phyloP scores from a whole-genome alignment of 352 stramenopile genomes.

The Pythium monospermum region DNA sequence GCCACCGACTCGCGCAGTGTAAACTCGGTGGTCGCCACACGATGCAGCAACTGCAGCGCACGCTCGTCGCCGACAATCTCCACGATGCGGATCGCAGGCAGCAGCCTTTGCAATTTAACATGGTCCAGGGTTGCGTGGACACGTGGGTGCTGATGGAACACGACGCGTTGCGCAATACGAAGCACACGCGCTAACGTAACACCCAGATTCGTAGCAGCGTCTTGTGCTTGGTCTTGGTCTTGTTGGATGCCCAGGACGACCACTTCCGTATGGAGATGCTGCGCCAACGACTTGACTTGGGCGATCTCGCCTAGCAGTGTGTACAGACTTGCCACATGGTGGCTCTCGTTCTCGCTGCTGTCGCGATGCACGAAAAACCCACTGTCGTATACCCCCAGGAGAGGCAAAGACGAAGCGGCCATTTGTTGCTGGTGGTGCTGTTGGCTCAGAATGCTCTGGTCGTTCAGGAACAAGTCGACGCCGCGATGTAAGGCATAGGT shows the following conservation, averaged over 20 bases:
- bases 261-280: slow-evolving; percentile 45
- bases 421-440: slow-evolving; percentile 7
- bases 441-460: slow-evolving; percentile 43
- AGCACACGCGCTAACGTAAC: slow-evolving; percentile 19
- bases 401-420: slow-evolving; percentile 19
- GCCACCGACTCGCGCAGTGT: slow-evolving; percentile 17
- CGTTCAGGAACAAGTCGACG: slow-evolving; percentile 55
- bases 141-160: slow-evolving; percentile 39
- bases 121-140: slow-evolving; percentile 43
- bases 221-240: slow-evolving; percentile 19
- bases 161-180: slow-evolving; percentile 41
- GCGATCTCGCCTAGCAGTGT: slow-evolving; percentile 42
- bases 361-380: slow-evolving; percentile 33
- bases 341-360: slow-evolving; percentile 4
- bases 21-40: slow-evolving; percentile 30
- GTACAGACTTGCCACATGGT: slow-evolving; percentile 15
- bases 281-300: slow-evolving; percentile 44
- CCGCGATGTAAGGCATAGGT: slow-evolving; percentile 1
- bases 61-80: slow-evolving; percentile 35
- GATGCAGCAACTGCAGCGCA: slow-evolving; percentile 36
- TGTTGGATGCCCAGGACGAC: slow-evolving; percentile 34
- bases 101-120: slow-evolving; percentile 23
- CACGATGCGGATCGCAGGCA: slow-evolving; percentile 27
- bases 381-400: slow-evolving; percentile 57
- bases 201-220: slow-evolving; percentile 3